phyloP scores from a whole-genome alignment of 805 yeast species.

The Ogataea dorogensis region DNA sequence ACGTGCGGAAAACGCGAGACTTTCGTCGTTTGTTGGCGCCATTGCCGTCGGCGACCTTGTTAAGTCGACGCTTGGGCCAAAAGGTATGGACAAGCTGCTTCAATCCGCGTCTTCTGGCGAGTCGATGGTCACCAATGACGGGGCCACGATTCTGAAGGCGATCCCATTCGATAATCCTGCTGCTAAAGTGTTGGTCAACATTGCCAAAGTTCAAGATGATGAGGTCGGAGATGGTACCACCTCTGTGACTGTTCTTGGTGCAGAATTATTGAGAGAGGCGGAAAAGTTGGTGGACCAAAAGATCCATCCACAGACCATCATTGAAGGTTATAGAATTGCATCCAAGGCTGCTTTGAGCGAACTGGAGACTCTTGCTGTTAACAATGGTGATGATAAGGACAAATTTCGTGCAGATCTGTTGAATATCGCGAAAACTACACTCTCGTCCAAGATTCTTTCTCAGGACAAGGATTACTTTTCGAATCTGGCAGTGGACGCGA shows the following conservation, averaged over 20 bases:
- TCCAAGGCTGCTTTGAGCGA: slow-evolving; percentile 78
- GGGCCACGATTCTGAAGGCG: slow-evolving; percentile 92
- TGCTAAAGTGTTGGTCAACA: slow-evolving; percentile 91
- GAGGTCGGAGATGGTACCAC: slow-evolving; percentile 99
- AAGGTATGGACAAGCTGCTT: slow-evolving; percentile 96
- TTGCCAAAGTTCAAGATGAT: slow-evolving; percentile 94
- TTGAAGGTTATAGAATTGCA: slow-evolving; percentile 93
- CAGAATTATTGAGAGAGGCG: slow-evolving; percentile 92
- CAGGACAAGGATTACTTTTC: slow-evolving; percentile 93
- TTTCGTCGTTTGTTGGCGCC: slow-evolving; percentile 97
- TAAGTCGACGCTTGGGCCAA: slow-evolving; percentile 92
- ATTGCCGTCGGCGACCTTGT: slow-evolving; percentile 98
- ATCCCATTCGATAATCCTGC: slow-evolving; percentile 98
- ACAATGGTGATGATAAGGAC: slow-evolving; percentile 57
- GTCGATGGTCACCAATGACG: slow-evolving; percentile 91
- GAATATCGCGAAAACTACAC: slow-evolving; percentile 88
- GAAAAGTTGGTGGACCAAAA: slow-evolving; percentile 87
- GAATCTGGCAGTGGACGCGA: slow-evolving; percentile 90
- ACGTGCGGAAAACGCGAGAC: slow-evolving; percentile 96
- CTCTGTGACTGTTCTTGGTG: slow-evolving; percentile 86
- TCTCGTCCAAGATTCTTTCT: slow-evolving; percentile 89
- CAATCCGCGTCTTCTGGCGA: slow-evolving; percentile 81
- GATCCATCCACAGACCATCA: slow-evolving; percentile 97
- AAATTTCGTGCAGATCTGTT: slow-evolving; percentile 73
- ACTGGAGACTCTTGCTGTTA: slow-evolving; percentile 73